These are phyloP conservation scores for Meyerozyma elateridarum DNA, from an alignment of 1,139 yeast species.

Conservation along the genomic window DNA sequence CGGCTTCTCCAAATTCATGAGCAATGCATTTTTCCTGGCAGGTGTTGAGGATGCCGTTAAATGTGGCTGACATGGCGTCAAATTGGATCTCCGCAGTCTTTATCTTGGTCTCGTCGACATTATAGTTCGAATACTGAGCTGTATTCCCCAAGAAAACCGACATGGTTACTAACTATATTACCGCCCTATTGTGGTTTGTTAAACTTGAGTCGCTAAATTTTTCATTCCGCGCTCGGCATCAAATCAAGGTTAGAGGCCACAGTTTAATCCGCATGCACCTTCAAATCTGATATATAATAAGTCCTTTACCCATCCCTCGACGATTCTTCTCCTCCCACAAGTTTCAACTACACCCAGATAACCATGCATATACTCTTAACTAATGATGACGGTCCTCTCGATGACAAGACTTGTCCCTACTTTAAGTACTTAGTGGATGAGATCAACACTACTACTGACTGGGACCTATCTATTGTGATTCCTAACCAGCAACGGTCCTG, in stretches of 20 bases:
- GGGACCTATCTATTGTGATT: constrained; percentile 82
- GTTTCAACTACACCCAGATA: not conserved
- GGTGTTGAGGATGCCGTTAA: constrained; percentile 50
- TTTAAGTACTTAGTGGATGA: constrained; percentile 77
- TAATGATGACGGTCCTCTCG: constrained; percentile 95
- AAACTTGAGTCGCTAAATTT: too few relatives aligned
- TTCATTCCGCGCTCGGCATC: too few relatives aligned
- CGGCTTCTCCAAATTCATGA: constrained; percentile 72
- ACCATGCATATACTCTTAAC: constrained; percentile 54
- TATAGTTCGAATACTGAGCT: constrained; percentile 37
- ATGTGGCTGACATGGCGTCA: constrained; percentile 66
- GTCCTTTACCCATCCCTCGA: constrained; percentile 1
- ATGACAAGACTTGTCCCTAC: constrained; percentile 78
- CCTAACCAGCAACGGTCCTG: constrained; percentile 78
- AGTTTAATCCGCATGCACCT: too few relatives aligned
- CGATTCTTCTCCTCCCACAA: not conserved
- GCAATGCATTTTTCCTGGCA: constrained; percentile 73
- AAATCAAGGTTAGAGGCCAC: too few relatives aligned
- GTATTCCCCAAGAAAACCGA: constrained; percentile 53
- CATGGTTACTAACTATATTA: constrained; percentile 48
- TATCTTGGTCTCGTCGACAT: constrained; percentile 63
- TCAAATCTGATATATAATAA: too few relatives aligned
- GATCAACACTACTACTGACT: constrained; percentile 57
- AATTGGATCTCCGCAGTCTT: constrained; percentile 72
- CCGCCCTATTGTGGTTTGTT: too few relatives aligned